Conservation (phyloP, 2,329 filamentous ascomycete genomes). For the Pseudogymnoascus sp. region DNA sequence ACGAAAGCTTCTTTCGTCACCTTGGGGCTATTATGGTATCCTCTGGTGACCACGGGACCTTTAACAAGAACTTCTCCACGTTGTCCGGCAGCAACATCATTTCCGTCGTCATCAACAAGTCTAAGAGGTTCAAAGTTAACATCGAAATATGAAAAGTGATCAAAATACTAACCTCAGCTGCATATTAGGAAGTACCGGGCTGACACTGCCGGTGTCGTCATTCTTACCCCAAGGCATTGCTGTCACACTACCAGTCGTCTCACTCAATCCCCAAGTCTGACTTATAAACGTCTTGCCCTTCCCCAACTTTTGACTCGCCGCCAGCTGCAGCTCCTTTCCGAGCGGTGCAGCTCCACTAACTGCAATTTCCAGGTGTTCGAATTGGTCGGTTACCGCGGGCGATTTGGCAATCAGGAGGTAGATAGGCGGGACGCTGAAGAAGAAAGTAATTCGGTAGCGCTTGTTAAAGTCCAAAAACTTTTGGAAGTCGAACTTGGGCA, state of each 20-base stretch:
- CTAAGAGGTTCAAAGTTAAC: conserved; percentile 30
- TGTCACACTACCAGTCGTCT: conserved; percentile 63
- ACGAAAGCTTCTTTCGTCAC: neutral
- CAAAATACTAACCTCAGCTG: neutral
- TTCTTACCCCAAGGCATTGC: conserved; percentile 50
- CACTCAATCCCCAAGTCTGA: conserved; percentile 70
- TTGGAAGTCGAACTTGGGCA: conserved; percentile 68
- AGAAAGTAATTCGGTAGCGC: conserved; percentile 56
- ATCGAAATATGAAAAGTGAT: neutral
- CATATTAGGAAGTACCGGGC: conserved; percentile 61
- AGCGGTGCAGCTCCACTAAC: conserved; percentile 58
- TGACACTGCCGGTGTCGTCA: conserved; percentile 43
- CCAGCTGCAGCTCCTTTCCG: conserved; percentile 39
- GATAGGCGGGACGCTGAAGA: conserved; percentile 66
- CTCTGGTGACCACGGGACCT: conserved; percentile 63
- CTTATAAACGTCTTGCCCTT: conserved; percentile 41
- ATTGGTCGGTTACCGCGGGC: conserved; percentile 51
- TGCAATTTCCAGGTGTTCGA: conserved; percentile 39
- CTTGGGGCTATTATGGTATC: conserved; percentile 60
- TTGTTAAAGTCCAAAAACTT: conserved; percentile 61
- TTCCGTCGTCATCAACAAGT: conserved; percentile 51
- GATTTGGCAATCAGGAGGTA: conserved; percentile 64
- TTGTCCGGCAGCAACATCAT: conserved; percentile 41
- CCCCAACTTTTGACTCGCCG: conserved; percentile 43
- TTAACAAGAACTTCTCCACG: conserved; percentile 65